Base-by-base conservation (phyloP, 2,329 filamentous ascomycete species). In the Rhynchosporium secalis region DNA sequence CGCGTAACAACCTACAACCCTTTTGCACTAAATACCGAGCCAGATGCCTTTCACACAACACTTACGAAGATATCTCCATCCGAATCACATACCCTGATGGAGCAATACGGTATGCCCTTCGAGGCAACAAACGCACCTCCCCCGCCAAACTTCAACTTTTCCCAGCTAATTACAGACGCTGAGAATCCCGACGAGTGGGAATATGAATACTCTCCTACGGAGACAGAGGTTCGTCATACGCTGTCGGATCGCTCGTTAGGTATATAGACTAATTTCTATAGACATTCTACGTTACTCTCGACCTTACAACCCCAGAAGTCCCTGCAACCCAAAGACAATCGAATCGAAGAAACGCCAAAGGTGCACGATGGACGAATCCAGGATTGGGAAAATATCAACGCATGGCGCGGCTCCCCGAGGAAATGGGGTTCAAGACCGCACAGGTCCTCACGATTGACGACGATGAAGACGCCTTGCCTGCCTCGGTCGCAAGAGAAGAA, bases 281-380 rank as follows among this genome's bases (percentile, higher is more conserved):
- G 85, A 87, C 82, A 0, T 88, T 85, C 72, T 87, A 88, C 66
- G 72, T 88, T 7, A 86, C 86, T 1, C 74, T 88, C 56, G 86
- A 88, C 69, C 77, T 88, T 7, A 87, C 85, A 0, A 82, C 62
- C 5, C 70, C 72, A 36, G 66, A 69, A 45, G 56, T 68, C n/a
- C 65, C 68, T 15, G 61, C 67, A 65, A 56, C 65, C 58, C 55
- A 51, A 31, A 58, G 65, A 51, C 56, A 59, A 56, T 38, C 46
- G 26, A 41, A 29, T 5, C 43, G 60, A 28, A 43, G 41, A 28
- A 55, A 46, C 45, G 56, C 57, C 15, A 66, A 51, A 57, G 62
- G 54, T 33, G 51, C 52, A 57, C 63, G 62, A 54, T 70, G 64
- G 68, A 62, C 58, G 43, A 70, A 72, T 62, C 68, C 70, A 12